These are phyloP conservation scores for Leptographium radiaticola DNA, from an alignment of 2,329 filamentous ascomycete genomes.

Conservation along the genomic window DNA sequence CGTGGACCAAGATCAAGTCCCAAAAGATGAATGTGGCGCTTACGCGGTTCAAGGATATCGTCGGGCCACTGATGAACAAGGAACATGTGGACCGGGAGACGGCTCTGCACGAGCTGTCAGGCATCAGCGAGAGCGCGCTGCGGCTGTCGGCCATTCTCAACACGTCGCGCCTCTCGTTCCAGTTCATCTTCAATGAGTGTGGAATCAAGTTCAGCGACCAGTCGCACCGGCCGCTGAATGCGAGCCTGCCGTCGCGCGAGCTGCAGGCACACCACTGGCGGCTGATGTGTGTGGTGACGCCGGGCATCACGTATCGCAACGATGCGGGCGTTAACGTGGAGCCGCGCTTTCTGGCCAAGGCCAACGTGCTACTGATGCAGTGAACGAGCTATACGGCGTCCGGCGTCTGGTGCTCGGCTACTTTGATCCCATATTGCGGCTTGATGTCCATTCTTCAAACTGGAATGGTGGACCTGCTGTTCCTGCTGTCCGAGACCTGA, in stretches of 20 bases:
- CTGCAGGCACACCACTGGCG: constrained; percentile 38
- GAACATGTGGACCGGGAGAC: constrained; percentile 21
- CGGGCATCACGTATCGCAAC: constrained; percentile 39
- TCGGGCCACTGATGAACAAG: constrained; percentile 30
- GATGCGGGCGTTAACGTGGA: constrained; percentile 32
- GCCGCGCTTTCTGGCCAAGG: constrained; percentile 29
- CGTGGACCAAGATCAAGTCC: constrained; percentile 15
- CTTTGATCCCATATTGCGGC: background rate
- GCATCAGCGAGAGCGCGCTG: constrained; percentile 28
- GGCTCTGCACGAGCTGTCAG: constrained; percentile 29
- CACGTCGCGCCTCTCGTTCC: constrained; percentile 21
- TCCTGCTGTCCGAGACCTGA: no score
- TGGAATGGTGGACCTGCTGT: no score
- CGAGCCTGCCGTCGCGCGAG: constrained; percentile 23
- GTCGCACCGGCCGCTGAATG: constrained; percentile 33
- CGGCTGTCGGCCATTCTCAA: constrained; percentile 34
- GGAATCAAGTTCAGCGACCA: constrained; percentile 33
- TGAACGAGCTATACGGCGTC: background rate
- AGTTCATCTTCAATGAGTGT: constrained; percentile 32
- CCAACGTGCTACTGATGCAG: constrained; percentile 35
- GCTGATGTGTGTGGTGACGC: constrained; percentile 40
- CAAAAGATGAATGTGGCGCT: constrained; percentile 13
- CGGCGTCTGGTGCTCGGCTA: no score
- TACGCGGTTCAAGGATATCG: constrained; percentile 18
- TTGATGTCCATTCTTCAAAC: no score